Base-by-base conservation (phyloP, 2,329 filamentous ascomycete species). In the Talaromyces pinophilus region DNA sequence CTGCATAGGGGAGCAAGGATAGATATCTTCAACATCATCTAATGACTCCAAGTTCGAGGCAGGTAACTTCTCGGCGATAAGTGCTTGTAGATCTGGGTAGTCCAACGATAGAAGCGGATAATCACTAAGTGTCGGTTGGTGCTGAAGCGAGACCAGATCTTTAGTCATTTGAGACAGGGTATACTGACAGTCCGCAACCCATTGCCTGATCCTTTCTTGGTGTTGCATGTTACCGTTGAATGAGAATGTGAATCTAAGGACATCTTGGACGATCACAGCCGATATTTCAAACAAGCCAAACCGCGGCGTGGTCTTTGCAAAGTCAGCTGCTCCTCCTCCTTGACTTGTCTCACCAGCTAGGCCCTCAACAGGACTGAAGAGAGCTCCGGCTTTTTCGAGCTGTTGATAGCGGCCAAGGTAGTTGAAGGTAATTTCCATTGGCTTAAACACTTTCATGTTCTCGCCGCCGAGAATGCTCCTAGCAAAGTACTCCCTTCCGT, bases 201-300 rank as follows among this genome's bases (percentile, higher is more conserved):
- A 85, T 17, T 71, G 44, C 8, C 73, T 72, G 19, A 85, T 82
- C 0, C 71, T 71, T 2, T 76, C 70, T 65, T 84, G 82, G 67
- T 84, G 81, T 10, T 72, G 71, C 81, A 84, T 84, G 35, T 77
- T 72, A 15, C 77, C 76, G 69, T 84, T 85, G 73, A 82, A 84
- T 0, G 82, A 82, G 70, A 85, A 85, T 0, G 79, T 80, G 62
- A 85, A 82, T 8, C 81, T 79, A 28, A 85, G 75, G 15, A 73
- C 74, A 0, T 81, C 82, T 61, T 80, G 77, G 15, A 81, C 80
- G 3, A 84, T 78, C 62, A 83, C 80, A 0, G 83, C 83, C 0
- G 82, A 83, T 44, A 85, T 83, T 67, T 86, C 84, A 65, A 86
- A 83, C 0, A 86, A 75, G 4, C 79, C 81, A 67, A 83, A 82